Evolutionary conservation across 345 rosid species (phyloP), one percentile per base, ranked within the genome.

Genomic region (Raphanus raphanistrum): DNA sequence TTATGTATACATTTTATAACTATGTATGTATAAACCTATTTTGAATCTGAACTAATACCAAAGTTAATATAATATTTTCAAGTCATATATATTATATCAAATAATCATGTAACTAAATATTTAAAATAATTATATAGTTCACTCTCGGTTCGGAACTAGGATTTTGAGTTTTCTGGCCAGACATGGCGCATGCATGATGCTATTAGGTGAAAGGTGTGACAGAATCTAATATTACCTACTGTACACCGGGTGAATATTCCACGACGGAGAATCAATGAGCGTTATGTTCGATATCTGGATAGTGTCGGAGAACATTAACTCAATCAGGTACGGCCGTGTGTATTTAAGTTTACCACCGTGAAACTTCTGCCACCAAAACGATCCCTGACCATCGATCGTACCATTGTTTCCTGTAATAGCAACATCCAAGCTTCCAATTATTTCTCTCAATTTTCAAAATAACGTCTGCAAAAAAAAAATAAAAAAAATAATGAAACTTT

Each of bases 241-340:
- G 73, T 94, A 94, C 9, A 92, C 90, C 35, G 97, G 98, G 81
- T 94, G 98, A 61, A 94, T 85, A 69, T 90, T 91, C 98, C 98
- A 94, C 3, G 93, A 86, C 2, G 98, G 98, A 11, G 97, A 87
- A 79, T 94, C 88, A 15, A 94, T 78, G 76, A 94, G 89, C 54
- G 97, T 90, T 43, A 94, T 83, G 71, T 86, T 90, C 5, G 98
- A 94, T 45, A 94, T 94, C 68, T 94, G 98, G 73, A 94, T 84
- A 0, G 59, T 79, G 4, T 82, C 85, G 0, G 98, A 66, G 77
- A 66, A 91, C 94, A 94, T 89, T 81, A 94, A 69, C 84, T 94
- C 97, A 29, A 90, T 87, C 73, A 94, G 60, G 83, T 94, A 92
- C 76, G 98, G 98, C 1, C 98, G 79, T 60, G 98, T 94, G 84